A percentile compares a stretch with the other conserved stretches of the same genome.
These are phyloP conservation scores for Eragrostis curvula DNA, from an alignment of 176 grass and related monocot genomes.

Conservation along the genomic window DNA sequence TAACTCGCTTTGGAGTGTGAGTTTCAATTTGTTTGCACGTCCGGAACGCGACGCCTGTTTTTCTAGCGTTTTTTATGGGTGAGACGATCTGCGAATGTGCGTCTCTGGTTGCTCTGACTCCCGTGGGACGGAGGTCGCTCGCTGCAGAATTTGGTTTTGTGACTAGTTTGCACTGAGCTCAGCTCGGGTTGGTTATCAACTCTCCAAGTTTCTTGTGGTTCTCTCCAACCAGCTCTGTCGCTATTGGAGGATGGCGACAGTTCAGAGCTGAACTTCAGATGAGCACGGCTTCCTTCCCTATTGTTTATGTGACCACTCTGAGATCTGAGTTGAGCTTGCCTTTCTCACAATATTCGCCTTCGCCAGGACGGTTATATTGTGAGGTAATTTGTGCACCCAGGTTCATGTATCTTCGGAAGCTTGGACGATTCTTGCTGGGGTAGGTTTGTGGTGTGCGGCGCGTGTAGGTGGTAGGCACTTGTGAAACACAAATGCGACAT, in stretches of 20 bases:
- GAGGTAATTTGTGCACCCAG: background rate
- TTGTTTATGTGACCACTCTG: too few relatives aligned
- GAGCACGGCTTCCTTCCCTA: background rate
- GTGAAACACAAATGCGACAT: background rate
- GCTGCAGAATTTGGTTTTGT: background rate
- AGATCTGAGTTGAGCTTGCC: background rate
- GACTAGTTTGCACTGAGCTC: background rate
- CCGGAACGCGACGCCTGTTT: background rate
- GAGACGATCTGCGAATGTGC: slow-evolving; percentile 37
- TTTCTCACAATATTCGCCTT: too few relatives aligned
- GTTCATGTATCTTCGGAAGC: background rate
- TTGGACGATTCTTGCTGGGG: background rate
- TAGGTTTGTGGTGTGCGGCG: slow-evolving; percentile 27
- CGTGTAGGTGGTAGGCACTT: background rate
- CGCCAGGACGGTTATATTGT: background rate
- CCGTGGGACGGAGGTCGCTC: background rate
- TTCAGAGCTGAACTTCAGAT: background rate
- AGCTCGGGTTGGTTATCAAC: slow-evolving; percentile 33
- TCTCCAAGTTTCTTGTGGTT: background rate
- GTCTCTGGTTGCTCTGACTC: background rate
- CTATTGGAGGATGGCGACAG: background rate
- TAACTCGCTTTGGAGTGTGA: slow-evolving; percentile 11
- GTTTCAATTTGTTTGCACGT: background rate
- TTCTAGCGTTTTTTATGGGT: slow-evolving; percentile 27
- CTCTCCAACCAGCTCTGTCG: background rate